Percentiles rank a stretch among this genome's conserved stretches.
These are phyloP conservation scores for Phytophthora constricta DNA, from an alignment of 352 stramenopile genomes.

Conservation along the genomic window DNA sequence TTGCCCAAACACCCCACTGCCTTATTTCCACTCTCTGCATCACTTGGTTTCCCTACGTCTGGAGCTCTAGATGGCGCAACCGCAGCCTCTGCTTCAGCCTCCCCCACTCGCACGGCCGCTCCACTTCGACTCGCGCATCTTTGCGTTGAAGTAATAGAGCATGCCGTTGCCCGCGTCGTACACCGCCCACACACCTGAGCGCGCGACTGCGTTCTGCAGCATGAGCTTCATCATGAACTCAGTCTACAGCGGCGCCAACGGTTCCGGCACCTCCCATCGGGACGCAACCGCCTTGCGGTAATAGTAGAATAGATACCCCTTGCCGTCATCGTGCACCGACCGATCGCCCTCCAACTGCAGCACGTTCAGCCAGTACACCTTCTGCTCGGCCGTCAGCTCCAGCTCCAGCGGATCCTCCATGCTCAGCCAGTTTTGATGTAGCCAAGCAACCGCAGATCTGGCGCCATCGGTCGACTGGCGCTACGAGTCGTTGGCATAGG, in stretches of 20 bases:
- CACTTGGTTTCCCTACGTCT: no score
- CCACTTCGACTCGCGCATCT: conserved; percentile 72
- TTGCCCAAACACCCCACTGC: neutral
- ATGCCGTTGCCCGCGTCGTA: conserved; percentile 75
- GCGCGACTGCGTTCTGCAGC: conserved; percentile 71
- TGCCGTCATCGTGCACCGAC: conserved; percentile 78
- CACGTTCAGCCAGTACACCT: conserved; percentile 57
- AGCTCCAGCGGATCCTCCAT: no score
- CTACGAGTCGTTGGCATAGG: conserved; percentile 97
- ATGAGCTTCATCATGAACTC: conserved; percentile 89
- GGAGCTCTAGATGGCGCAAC: conserved; percentile 31
- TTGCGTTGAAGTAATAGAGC: conserved; percentile 85
- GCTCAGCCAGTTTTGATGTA: no score
- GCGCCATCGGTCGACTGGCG: conserved; percentile 95
- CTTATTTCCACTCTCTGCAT: conserved; percentile 1
- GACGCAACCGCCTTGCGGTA: conserved; percentile 52
- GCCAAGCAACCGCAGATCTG: conserved; percentile 88
- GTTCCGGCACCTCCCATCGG: conserved; percentile 62
- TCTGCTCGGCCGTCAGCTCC: conserved; percentile 39
- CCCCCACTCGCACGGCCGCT: conserved; percentile 75
- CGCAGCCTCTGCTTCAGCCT: conserved; percentile 14
- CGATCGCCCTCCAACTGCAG: conserved; percentile 63
- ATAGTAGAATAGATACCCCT: conserved; percentile 82
- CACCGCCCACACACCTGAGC: conserved; percentile 71
- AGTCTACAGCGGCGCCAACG: conserved; percentile 58